Conservation (phyloP, 805 yeast genomes). For the Spathaspora girioi region DNA sequence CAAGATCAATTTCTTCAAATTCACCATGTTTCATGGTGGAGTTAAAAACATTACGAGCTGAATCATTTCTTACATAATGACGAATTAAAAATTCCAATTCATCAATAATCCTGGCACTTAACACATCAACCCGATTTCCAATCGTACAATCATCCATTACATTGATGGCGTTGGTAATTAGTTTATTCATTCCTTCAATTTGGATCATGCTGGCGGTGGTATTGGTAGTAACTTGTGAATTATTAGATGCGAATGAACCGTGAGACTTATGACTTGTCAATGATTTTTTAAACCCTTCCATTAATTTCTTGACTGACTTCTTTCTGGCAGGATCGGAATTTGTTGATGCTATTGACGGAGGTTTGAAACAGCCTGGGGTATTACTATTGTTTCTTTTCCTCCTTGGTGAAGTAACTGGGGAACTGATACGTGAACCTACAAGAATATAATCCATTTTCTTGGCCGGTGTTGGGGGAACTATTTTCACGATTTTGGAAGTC, state of each 20-base stretch:
- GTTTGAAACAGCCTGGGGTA: background rate
- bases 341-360: slow-evolving; percentile 3
- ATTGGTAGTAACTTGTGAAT: slow-evolving; percentile 5
- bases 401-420: background rate
- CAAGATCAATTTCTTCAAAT: slow-evolving; percentile 8
- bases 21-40: slow-evolving; percentile 20
- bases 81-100: slow-evolving; percentile 58
- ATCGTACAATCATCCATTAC: slow-evolving; percentile 12
- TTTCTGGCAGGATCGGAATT: slow-evolving; percentile 22
- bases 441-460: slow-evolving; percentile 48
- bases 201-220: no score
- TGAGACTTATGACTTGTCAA: slow-evolving; percentile 10
- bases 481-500: slow-evolving; percentile 36
- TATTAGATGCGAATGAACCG: slow-evolving; percentile 6
- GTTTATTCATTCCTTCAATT: slow-evolving; percentile 14
- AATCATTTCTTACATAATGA: slow-evolving; percentile 31
- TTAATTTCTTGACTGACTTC: slow-evolving; percentile 32
- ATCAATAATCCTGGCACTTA: slow-evolving; percentile 68
- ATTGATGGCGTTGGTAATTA: slow-evolving; percentile 15
- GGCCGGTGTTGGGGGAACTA: slow-evolving; percentile 68
- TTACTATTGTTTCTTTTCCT: background rate
- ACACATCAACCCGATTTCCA: slow-evolving; percentile 50
- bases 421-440: background rate
- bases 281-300: slow-evolving; percentile 41
- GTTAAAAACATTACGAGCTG: slow-evolving; percentile 12